Evolutionary conservation across 768 basidiomycete species (phyloP), one percentile per base, ranked within the genome.

Genomic region (Collybiopsis luxurians): DNA sequence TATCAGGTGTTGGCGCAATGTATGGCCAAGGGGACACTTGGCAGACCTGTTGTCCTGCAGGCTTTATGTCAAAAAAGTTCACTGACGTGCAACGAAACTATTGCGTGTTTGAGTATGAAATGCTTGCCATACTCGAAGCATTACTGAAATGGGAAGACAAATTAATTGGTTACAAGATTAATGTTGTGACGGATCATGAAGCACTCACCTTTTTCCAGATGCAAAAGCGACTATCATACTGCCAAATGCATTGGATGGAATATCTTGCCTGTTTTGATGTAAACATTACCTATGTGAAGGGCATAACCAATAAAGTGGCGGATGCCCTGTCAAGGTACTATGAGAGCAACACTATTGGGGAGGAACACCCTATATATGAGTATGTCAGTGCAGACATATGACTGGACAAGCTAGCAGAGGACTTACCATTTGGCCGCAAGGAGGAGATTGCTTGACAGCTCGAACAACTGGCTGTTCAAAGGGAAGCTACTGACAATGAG

Each of bases 271-370:
- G n/a, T n/a, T n/a, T n/a, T n/a, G n/a, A n/a, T n/a, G n/a, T n/a
- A n/a, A n/a, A n/a, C n/a, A n/a, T n/a, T n/a, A n/a, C n/a, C n/a
- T n/a, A n/a, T n/a, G n/a, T n/a, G n/a, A n/a, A n/a, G 38, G n/a
- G n/a, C n/a, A n/a, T 31, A 24, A 17, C 63, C 6, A 67, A 68
- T 24, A 56, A 38, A 6, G 68, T 69, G 11, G 67, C 63, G 0
- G 66, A 71, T 47, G 53, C 44, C 10, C 38, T 69, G 4, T 71
- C 66, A 1, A 56, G 62, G 0, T 70, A 69, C 42, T 69, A 65
- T 44, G 52, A 64, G 46, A 52, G 59, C 21, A 61, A 61, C 23
- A 45, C 39, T 10, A 6, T 12, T 1, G 24, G 44, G 4, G 57
- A 58, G 6, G 13, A 1, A 4, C 24, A 55, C 43, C 23, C 1